These are phyloP conservation scores for Miscanthus sacchariflorus DNA, from an alignment of 202 grass and related monocot species.

Conservation along the genomic window DNA sequence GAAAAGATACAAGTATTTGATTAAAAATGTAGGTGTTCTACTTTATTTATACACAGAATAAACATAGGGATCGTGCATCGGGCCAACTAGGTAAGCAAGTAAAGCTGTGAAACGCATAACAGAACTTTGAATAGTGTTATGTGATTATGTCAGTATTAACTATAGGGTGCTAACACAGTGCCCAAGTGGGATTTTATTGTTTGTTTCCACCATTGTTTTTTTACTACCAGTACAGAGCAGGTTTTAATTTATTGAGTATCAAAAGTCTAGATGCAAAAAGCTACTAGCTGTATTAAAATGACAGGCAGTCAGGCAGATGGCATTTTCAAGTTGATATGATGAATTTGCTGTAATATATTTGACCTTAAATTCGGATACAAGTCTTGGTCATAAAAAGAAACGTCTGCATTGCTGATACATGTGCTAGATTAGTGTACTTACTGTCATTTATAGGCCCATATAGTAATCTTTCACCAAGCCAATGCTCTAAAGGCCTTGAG, in stretches of 20 bases:
- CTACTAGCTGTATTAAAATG: constrained; percentile 36
- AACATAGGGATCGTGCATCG: constrained; percentile 5
- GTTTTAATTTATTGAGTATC: not conserved
- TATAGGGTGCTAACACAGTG: not conserved
- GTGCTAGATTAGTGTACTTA: constrained; percentile 58
- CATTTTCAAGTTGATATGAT: constrained; percentile 23
- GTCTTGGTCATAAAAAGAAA: constrained; percentile 14
- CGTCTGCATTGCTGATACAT: not conserved
- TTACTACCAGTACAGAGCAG: constrained; percentile 11
- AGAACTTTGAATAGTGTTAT: constrained; percentile 31
- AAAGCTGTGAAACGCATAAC: constrained; percentile 13
- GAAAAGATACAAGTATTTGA: constrained; percentile 36
- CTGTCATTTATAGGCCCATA: constrained; percentile 78
- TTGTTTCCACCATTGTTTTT: not conserved
- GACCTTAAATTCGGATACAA: constrained; percentile 31
- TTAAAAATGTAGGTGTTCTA: constrained; percentile 37
- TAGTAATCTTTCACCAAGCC: constrained; percentile 83
- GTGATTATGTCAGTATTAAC: constrained; percentile 10
- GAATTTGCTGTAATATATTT: constrained; percentile 15
- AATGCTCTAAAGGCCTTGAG: constrained; percentile 70
- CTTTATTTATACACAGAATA: not conserved
- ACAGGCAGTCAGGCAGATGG: not conserved
- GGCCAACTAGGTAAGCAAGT: not conserved
- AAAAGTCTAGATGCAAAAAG: not conserved
- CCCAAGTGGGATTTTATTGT: not conserved